Conservation (phyloP, 441 rosid species). For the Erysimum cheiri region DNA sequence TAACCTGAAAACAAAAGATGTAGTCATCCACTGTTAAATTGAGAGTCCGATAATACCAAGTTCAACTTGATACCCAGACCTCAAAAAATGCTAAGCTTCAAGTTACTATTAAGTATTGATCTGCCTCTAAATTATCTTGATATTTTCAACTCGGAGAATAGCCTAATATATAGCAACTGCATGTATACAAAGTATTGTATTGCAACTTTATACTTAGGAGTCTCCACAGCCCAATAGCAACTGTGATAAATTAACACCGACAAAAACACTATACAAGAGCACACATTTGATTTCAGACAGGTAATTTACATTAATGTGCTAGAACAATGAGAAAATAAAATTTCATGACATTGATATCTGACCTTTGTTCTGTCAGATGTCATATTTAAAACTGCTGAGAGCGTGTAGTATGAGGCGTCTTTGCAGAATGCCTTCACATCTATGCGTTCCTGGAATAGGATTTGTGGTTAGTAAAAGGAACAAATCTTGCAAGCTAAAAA, state of each 20-base stretch:
- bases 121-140: slow-evolving; percentile 31
- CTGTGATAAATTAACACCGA: slow-evolving; percentile 21
- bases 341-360: slow-evolving; percentile 34
- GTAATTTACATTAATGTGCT: slow-evolving; percentile 23
- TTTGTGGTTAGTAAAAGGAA: slow-evolving; percentile 37
- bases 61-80: slow-evolving; percentile 22
- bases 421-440: slow-evolving; percentile 85
- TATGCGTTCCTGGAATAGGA: slow-evolving; percentile 81
- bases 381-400: slow-evolving; percentile 86
- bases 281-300: slow-evolving; percentile 31
- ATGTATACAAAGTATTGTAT: slow-evolving; percentile 17
- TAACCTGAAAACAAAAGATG: slow-evolving; percentile 68
- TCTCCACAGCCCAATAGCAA: slow-evolving; percentile 7
- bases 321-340: slow-evolving; percentile 18
- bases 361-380: slow-evolving; percentile 99
- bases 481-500: slow-evolving; percentile 6
- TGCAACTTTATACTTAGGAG: slow-evolving; percentile 12
- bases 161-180: slow-evolving; percentile 24
- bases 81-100: slow-evolving; percentile 9
- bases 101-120: slow-evolving; percentile 21
- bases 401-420: slow-evolving; percentile 86
- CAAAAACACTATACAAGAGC: slow-evolving; percentile 28
- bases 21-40: slow-evolving; percentile 17
- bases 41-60: slow-evolving; percentile 30
- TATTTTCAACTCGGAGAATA: not conserved